phyloP scores from a whole-genome alignment of 805 yeast species.

The Sungouiozyma ichnusensis region DNA sequence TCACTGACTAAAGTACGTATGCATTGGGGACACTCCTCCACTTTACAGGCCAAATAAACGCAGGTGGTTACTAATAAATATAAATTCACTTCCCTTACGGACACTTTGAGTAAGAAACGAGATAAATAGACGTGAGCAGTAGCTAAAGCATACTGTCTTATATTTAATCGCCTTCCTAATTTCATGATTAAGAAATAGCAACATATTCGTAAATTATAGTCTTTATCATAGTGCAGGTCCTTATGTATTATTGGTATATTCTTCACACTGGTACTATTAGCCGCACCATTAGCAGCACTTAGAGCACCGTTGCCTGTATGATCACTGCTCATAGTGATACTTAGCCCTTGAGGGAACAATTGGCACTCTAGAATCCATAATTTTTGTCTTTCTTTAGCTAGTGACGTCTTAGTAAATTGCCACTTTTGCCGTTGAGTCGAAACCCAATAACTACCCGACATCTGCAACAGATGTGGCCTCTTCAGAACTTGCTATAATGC shows the following conservation, averaged over 20 bases:
- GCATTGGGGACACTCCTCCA: constrained; percentile 93
- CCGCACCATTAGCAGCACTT: neutral
- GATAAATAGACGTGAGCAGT: constrained; percentile 80
- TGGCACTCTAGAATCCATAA: constrained; percentile 32
- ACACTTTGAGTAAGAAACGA: constrained; percentile 64
- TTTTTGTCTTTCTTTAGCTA: constrained; percentile 36
- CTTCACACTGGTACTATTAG: constrained; percentile 27
- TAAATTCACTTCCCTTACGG: constrained; percentile 70
- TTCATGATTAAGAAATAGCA: constrained; percentile 66
- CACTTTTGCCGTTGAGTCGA: constrained; percentile 74
- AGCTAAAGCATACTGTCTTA: constrained; percentile 75
- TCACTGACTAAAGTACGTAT: constrained; percentile 74
- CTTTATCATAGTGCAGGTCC: constrained; percentile 34
- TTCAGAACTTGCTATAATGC: too few species aligned
- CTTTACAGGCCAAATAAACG: constrained; percentile 81
- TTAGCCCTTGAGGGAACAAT: constrained; percentile 26
- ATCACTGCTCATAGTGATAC: constrained; percentile 25
- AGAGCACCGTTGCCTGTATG: constrained; percentile 8
- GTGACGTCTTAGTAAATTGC: constrained; percentile 62
- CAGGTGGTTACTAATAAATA: constrained; percentile 77
- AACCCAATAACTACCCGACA: constrained; percentile 83
- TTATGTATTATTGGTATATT: constrained; percentile 33
- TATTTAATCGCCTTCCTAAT: constrained; percentile 65
- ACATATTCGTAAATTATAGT: constrained; percentile 61
- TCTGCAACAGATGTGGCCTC: too few species aligned